Base-by-base conservation (phyloP, 176 grass and related monocot genomes). In the Rhynchospora breviuscula region DNA sequence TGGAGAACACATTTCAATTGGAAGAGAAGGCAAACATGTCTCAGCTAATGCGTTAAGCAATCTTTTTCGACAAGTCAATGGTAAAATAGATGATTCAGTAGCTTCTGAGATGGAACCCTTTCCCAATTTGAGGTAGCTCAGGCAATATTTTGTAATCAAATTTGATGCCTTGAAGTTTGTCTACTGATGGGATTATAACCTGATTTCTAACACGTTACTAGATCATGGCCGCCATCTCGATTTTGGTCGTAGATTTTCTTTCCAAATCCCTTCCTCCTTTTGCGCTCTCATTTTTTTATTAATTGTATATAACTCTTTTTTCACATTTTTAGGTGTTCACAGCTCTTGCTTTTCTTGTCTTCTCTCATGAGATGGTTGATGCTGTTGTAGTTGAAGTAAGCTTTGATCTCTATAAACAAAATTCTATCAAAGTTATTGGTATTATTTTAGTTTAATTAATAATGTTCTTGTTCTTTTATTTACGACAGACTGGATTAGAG, bases 321-420 rank as follows among this genome's bases (percentile, higher is more conserved):
- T 87, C 18, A 44, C 82, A 81, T 81, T 94, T 29, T 62, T 87
- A 97, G 94, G 92, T 97, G 25, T 89, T 94, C 29, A 97, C 92
- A 56, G 90, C 92, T 83, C 89, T 98, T 75, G 85, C 90, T 7
- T 98, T 93, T 87, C 89, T 91, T 49, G 40, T 93, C 13, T 98
- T 98, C 82, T 94, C 90, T 60, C 78, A 59, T 88, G 84, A 93
- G 87, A 91, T 81, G 84, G 89, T 98, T 82, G 91, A 94, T 19
- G 84, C 95, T 83, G 92, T 90, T 29, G 80, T 98, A 11, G 65
- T 98, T 3, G 95, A 98, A 94, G 95, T 97, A 91, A 97, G 87
- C 67, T 13, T 4, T 57, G 70, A 64, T 45, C 63, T 63, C 22
- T 67, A 75, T 82, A 19, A n/a, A 67, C 72, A 2, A 29, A 62